phyloP scores from a whole-genome alignment of 192 early-diverging fungal species.

The Phycomyces blakesleeanus region DNA sequence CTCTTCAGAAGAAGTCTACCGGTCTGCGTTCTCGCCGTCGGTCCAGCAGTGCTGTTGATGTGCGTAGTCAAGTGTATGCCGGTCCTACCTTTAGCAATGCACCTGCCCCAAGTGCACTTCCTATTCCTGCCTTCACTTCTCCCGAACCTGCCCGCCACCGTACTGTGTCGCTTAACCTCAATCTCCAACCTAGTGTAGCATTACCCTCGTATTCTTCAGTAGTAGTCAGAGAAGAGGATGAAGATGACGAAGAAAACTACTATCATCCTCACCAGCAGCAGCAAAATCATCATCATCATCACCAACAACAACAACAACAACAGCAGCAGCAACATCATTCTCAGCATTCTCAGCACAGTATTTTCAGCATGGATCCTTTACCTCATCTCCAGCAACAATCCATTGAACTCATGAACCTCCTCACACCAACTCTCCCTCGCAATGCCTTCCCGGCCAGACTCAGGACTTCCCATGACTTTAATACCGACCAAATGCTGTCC shows the following conservation, averaged over 20 bases:
- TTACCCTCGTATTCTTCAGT: too few species aligned
- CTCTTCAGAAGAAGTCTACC: background rate
- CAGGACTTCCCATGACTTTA: constrained; percentile 39
- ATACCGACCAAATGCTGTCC: constrained; percentile 25
- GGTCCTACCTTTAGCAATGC: constrained; percentile 58
- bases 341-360: too few species aligned
- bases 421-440: constrained; percentile 7
- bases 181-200: too few species aligned
- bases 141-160: constrained; percentile 27
- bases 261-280: too few species aligned
- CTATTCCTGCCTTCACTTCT: constrained; percentile 47
- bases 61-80: constrained; percentile 37
- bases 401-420: constrained; percentile 13
- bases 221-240: too few species aligned
- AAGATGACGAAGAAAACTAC: too few species aligned
- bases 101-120: constrained; percentile 49
- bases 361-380: constrained; percentile 1
- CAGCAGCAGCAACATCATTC: too few species aligned
- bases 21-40: background rate
- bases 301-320: too few species aligned
- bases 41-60: constrained; percentile 5
- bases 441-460: constrained; percentile 37
- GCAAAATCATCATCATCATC: too few species aligned
- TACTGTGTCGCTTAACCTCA: constrained; percentile 4
- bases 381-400: constrained; percentile 14